These are phyloP conservation scores for Panicum hallii DNA, from an alignment of 202 grass and related monocot species.

Conservation along the genomic window DNA sequence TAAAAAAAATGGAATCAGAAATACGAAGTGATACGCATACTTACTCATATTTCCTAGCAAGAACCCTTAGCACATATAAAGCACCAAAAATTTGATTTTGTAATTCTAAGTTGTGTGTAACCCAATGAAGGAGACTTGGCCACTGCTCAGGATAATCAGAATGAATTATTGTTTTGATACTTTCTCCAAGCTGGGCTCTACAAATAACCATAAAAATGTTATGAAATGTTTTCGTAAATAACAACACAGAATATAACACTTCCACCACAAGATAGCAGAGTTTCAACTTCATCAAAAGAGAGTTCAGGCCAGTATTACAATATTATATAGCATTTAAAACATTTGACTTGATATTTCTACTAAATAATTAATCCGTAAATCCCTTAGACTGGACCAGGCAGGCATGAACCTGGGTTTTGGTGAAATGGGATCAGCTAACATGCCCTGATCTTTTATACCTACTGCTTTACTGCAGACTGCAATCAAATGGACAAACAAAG, in stretches of 20 bases:
- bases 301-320: constrained; percentile 8
- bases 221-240: constrained; percentile 22
- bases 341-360: constrained; percentile 16
- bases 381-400: constrained; percentile 3
- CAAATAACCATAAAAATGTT: constrained; percentile 42
- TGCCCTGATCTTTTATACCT: background rate
- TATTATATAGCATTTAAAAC: constrained; percentile 16
- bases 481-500: constrained; percentile 10
- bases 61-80: constrained; percentile 91
- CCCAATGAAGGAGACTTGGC: constrained; percentile 92
- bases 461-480: background rate
- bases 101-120: constrained; percentile 73
- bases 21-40: constrained; percentile 32
- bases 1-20: constrained; percentile 14
- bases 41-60: constrained; percentile 97
- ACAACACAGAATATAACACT: background rate
- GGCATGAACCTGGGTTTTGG: background rate
- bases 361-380: background rate
- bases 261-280: constrained; percentile 11
- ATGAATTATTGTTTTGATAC: constrained; percentile 96
- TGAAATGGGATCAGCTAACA: background rate
- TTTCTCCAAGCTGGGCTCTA: constrained; percentile 94
- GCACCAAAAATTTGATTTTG: constrained; percentile 91
- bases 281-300: constrained; percentile 37
- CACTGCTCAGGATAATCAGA: constrained; percentile 94